These are phyloP conservation scores for Lodderomyces elongisporus DNA, from an alignment of 1,139 yeast genomes.

Conservation along the genomic window DNA sequence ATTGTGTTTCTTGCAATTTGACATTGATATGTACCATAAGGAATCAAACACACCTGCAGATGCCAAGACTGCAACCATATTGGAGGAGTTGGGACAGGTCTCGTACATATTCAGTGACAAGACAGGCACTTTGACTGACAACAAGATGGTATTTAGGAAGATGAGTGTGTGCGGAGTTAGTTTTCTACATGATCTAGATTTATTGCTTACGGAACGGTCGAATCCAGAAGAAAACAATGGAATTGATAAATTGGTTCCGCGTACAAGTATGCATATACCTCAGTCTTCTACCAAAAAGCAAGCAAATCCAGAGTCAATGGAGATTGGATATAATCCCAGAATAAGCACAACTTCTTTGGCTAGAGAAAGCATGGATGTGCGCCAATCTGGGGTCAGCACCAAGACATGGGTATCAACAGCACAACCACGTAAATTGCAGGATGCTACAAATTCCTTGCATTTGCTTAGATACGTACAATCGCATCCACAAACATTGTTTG, in stretches of 20 bases:
- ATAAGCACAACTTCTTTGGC: conserved; percentile 32
- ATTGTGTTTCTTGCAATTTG: conserved; percentile 74
- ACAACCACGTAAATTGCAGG: conserved; percentile 29
- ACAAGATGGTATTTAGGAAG: conserved; percentile 80
- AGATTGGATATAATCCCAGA: conserved; percentile 10
- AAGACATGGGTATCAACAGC: conserved; percentile 34
- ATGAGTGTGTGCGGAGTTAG: conserved; percentile 82
- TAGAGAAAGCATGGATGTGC: conserved; percentile 22
- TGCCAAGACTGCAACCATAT: conserved; percentile 89
- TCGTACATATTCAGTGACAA: conserved; percentile 92
- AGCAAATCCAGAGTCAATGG: neutral
- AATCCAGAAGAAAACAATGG: conserved; percentile 12
- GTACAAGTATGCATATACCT: conserved; percentile 18
- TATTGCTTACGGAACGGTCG: conserved; percentile 26
- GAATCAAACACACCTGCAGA: conserved; percentile 88
- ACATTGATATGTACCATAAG: conserved; percentile 89
- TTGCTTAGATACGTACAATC: conserved; percentile 64
- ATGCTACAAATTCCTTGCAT: conserved; percentile 38
- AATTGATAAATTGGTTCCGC: conserved; percentile 8
- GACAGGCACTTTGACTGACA: conserved; percentile 95
- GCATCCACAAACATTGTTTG: conserved; percentile 65
- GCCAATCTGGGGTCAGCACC: conserved; percentile 16
- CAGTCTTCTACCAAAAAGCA: neutral
- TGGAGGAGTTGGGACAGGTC: conserved; percentile 96
- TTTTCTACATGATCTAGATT: conserved; percentile 78